Evolutionary conservation across 2,329 filamentous ascomycete species (phyloP).

Genomic region (Fusarium sp.): DNA sequence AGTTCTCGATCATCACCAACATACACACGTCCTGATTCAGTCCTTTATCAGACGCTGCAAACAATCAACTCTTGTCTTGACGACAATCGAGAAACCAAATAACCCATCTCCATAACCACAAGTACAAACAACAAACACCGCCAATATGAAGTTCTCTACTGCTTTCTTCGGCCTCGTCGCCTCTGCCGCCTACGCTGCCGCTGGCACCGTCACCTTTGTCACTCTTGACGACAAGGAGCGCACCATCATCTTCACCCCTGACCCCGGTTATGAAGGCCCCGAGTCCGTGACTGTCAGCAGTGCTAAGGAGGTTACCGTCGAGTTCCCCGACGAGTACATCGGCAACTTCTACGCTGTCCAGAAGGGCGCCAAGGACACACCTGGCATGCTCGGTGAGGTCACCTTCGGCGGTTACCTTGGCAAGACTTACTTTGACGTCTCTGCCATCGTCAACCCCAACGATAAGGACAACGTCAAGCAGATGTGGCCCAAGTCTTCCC

Average conservation of each 20-base stretch:
- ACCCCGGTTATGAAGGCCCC: conserved; percentile 55
- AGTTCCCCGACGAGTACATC: conserved; percentile 62
- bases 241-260: conserved; percentile 67
- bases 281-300: conserved; percentile 59
- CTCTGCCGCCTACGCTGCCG: conserved; percentile 60
- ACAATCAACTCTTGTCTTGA: conserved; percentile 48
- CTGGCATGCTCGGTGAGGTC: conserved; percentile 69
- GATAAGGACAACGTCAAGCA: conserved; percentile 69
- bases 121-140: conserved; percentile 36
- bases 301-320: conserved; percentile 57
- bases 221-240: conserved; percentile 69
- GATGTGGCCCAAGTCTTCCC: conserved; percentile 62
- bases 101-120: conserved; percentile 24
- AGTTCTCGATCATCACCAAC: conserved; percentile 45
- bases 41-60: conserved; percentile 47
- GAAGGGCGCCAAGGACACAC: conserved; percentile 58
- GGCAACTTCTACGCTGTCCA: conserved; percentile 68
- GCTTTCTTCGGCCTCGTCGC: conserved; percentile 62
- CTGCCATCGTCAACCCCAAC: conserved; percentile 68
- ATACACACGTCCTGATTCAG: conserved; percentile 44
- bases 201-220: conserved; percentile 70
- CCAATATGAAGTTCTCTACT: conserved; percentile 70
- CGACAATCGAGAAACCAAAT: conserved; percentile 41
- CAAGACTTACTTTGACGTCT: conserved; percentile 71
- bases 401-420: conserved; percentile 65